These are phyloP conservation scores for Leptographium lundbergii DNA, from an alignment of 2,329 filamentous ascomycete species.

Conservation along the genomic window DNA sequence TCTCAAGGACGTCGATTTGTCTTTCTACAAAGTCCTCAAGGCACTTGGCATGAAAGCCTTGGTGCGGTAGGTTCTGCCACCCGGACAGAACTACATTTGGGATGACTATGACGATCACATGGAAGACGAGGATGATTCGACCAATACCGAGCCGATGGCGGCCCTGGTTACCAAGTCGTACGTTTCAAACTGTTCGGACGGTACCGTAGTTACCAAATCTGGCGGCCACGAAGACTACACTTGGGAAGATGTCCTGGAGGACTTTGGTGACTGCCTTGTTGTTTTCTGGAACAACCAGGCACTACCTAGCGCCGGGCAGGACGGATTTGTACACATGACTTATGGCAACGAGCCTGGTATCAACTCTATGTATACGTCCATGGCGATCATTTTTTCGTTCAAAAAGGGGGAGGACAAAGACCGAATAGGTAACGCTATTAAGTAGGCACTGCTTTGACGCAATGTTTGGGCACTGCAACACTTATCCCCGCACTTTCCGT, in stretches of 20 bases:
- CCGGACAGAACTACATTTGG: neutral
- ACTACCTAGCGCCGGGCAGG: neutral
- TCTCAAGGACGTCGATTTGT: neutral
- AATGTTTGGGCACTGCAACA: too few species aligned
- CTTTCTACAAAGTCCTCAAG: neutral
- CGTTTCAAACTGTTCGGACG: neutral
- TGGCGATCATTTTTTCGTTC: neutral
- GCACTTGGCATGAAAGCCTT: neutral
- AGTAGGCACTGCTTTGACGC: neutral
- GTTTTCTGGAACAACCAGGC: neutral
- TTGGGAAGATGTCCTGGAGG: neutral
- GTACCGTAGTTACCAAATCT: neutral
- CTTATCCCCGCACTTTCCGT: too few species aligned
- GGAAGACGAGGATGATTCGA: neutral
- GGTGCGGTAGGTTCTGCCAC: neutral
- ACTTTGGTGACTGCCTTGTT: neutral
- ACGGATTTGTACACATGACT: neutral
- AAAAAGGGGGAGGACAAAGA: neutral
- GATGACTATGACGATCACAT: neutral
- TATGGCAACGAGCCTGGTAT: neutral
- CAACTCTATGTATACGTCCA: neutral
- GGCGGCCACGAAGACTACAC: neutral
- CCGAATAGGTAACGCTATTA: neutral
- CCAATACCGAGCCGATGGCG: neutral
- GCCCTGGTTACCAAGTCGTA: neutral